These are phyloP conservation scores for Gyromitra esculenta DNA, from an alignment of 2,329 filamentous ascomycete species.

Conservation along the genomic window DNA sequence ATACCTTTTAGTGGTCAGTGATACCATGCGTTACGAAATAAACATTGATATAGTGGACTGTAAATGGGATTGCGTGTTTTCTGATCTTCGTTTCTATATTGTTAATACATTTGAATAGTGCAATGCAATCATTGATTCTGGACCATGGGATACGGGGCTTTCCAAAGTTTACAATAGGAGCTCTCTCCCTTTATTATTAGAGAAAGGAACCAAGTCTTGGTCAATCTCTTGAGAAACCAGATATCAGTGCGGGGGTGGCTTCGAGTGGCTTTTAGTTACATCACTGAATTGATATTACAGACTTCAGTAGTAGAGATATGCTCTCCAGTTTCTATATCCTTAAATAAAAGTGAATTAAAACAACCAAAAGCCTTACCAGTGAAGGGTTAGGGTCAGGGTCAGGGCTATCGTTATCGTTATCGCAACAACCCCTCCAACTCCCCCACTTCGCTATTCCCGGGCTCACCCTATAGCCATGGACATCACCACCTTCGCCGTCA, in stretches of 20 bases:
- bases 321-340: no score
- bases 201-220: no score
- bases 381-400: not conserved
- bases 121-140: not conserved
- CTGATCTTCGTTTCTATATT: not conserved
- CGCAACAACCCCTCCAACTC: not conserved
- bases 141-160: no score
- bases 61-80: not conserved
- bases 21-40: slow-evolving; percentile 2
- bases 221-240: no score
- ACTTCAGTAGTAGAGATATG: no score
- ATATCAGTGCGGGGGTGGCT: no score
- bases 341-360: no score
- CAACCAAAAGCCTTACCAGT: no score
- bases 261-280: no score
- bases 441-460: not conserved
- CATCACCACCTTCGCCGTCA: slow-evolving; percentile 74
- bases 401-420: slow-evolving; percentile 12
- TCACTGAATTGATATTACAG: no score
- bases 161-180: no score
- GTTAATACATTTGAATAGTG: not conserved
- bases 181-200: no score
- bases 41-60: not conserved
- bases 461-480: slow-evolving; percentile 64
- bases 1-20: not conserved